These are phyloP conservation scores for Zymoseptoria passerinii DNA, from an alignment of 2,329 filamentous ascomycete genomes.

Conservation along the genomic window DNA sequence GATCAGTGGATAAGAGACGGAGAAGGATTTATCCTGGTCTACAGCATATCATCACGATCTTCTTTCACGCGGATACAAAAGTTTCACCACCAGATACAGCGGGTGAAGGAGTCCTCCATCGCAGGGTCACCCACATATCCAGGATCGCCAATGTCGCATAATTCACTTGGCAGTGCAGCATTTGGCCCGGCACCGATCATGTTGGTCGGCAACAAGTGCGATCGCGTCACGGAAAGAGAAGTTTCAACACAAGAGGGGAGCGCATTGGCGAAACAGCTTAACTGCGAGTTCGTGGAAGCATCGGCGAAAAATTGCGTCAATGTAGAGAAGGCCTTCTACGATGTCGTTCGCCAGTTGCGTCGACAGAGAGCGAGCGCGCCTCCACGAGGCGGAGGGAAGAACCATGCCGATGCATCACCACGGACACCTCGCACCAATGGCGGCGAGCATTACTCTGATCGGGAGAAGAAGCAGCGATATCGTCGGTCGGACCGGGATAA, in stretches of 20 bases:
- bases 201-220: slow-evolving; percentile 98
- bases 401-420: not conserved
- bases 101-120: slow-evolving; percentile 81
- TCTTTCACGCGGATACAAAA: slow-evolving; percentile 91
- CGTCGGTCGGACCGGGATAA: slow-evolving; percentile 15
- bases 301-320: slow-evolving; percentile 98
- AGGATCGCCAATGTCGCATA: slow-evolving; percentile 57
- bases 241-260: slow-evolving; percentile 95
- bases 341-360: slow-evolving; percentile 85
- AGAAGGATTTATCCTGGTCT: slow-evolving; percentile 94
- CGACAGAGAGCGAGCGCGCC: slow-evolving; percentile 53
- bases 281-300: slow-evolving; percentile 93
- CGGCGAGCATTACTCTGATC: not conserved
- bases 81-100: slow-evolving; percentile 93
- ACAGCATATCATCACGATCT: slow-evolving; percentile 94
- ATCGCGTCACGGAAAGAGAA: slow-evolving; percentile 89
- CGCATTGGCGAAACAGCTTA: slow-evolving; percentile 80
- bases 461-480: slow-evolving; percentile 17
- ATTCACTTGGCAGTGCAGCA: slow-evolving; percentile 44
- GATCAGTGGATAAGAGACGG: slow-evolving; percentile 99
- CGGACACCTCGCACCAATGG: slow-evolving; percentile 1
- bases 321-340: slow-evolving; percentile 96
- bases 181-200: slow-evolving; percentile 80
- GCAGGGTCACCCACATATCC: slow-evolving; percentile 68
- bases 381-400: slow-evolving; percentile 13